Base-by-base conservation (phyloP, 2,329 filamentous ascomycete species). In the Fusarium verticillioides region DNA sequence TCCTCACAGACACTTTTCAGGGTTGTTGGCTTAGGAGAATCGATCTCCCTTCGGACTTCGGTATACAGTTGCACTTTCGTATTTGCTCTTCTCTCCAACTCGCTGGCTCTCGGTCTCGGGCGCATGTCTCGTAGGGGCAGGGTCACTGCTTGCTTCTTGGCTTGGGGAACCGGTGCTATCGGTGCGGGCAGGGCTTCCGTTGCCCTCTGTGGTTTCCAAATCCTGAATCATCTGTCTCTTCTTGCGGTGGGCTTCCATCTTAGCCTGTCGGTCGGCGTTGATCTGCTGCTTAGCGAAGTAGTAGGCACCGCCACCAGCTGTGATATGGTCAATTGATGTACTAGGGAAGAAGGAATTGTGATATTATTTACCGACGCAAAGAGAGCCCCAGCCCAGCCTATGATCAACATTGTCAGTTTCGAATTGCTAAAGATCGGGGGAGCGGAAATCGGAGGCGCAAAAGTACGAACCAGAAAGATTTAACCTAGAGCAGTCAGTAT, bases 281-380 rank as follows among this genome's bases (percentile, higher is more conserved):
- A 99, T 97, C 82, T 92, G 92, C 80, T 90, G 89, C 88, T 99
- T 99, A 73, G 96, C 96, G 82, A 98, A 97, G 86, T 94, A 95
- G 87, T 98, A 99, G 79, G 96, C 95, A 72, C 92, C 94, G 74
- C 91, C 96, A 80, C 96, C 96, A 75, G 95, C 94, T 95, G 79
- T 60, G 36, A 60, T 26, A 62, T 50, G 36, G 66, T 70, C 71
- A 77, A 68, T 69, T 76, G 37, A 69, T 62, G 65, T 37, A 37
- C 5, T 16, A 18, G 60, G 50, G 30, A 26, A 49, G 56, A 57
- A 43, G 42, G 21, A 26, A 23, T 44, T 34, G n/a, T 23, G 18
- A 15, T 18, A 8, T 28, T 28, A 26, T 90, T 67, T 89, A 95
- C 93, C 95, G 77, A 93, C 87, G 81, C 95, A 96, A 61, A 98